Base-by-base conservation (phyloP, 345 rosid genomes). In the Acer negundo region DNA sequence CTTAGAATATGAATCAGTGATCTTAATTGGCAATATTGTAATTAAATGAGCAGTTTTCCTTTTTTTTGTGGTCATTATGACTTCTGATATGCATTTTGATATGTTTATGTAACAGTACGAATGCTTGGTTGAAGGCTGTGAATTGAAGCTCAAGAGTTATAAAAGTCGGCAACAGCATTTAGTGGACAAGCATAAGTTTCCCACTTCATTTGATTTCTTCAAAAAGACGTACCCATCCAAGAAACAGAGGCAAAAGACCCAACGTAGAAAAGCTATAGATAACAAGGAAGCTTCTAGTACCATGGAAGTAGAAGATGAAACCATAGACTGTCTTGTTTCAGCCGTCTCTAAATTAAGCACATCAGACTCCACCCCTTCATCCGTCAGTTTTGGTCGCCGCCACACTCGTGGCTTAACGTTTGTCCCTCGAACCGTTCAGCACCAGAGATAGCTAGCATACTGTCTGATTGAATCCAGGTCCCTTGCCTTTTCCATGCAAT, bases 41-140 rank as follows among this genome's bases (percentile, higher is more conserved):
- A 31, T 64, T 44, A 72, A 44, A 6, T 62, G 7, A 7, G 40
- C 72, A 6, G 15, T 5, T 26, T 19, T 16, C 23, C 6, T 35
- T 65, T 35, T 2, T 53, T 44, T 9, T 62, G 44, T 44, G 26
- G 61, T 24, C 12, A 10, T 35, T 61, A 22, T 24, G 31, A 47
- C 7, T 69, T 78, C 8, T 24, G 35, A 42, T 42, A 35, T 62
- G 65, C 42, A 35, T 55, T 74, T 38, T 4, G 3, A 15, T 35
- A 9, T 74, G 66, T 76, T 71, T 62, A 51, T 63, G 75, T 69
- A 56, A 74, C 89, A 93, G 98, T 95, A 92, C 53, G 98, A 95
- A 73, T 93, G 99, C 84, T 86, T 92, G 40, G 99, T 95, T 75
- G 99, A 95, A 88, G 92, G 97, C 66, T 95, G 98, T 74, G 95